Conservation (phyloP, 768 basidiomycete genomes). For the Mycena belliarum region DNA sequence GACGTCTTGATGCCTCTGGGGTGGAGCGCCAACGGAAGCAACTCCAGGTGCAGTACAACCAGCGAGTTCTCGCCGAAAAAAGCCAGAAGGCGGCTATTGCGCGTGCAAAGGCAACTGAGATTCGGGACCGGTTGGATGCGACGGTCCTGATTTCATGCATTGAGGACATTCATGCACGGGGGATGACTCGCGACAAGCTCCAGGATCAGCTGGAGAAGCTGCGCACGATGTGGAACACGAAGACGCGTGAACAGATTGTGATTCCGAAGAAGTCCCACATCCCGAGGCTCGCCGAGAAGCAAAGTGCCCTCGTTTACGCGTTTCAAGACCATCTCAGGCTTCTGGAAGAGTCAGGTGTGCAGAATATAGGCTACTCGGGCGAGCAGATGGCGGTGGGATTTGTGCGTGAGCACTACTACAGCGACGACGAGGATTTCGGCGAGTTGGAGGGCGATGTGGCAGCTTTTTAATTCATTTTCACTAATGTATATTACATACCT, state of each 20-base stretch:
- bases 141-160: constrained; percentile 1
- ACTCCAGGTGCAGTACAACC: constrained; percentile 4
- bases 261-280: constrained; percentile 1
- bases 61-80: neutral
- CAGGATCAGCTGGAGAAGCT: constrained; percentile 12
- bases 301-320: constrained; percentile 1
- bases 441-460: constrained; percentile 1
- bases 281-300: neutral
- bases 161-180: neutral
- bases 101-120: neutral
- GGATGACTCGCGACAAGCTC: constrained; percentile 5
- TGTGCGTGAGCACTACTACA: neutral
- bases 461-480: too few species aligned
- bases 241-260: neutral
- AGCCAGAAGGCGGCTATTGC: neutral
- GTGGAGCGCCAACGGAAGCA: neutral
- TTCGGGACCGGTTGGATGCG: neutral
- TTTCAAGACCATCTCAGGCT: neutral
- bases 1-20: neutral
- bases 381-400: neutral
- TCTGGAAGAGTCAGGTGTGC: neutral
- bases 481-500: too few species aligned
- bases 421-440: constrained; percentile 3
- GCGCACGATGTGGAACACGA: constrained; percentile 2
- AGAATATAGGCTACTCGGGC: neutral